phyloP scores from a whole-genome alignment of 2,329 filamentous ascomycete species.

The Cladosporium sp. region DNA sequence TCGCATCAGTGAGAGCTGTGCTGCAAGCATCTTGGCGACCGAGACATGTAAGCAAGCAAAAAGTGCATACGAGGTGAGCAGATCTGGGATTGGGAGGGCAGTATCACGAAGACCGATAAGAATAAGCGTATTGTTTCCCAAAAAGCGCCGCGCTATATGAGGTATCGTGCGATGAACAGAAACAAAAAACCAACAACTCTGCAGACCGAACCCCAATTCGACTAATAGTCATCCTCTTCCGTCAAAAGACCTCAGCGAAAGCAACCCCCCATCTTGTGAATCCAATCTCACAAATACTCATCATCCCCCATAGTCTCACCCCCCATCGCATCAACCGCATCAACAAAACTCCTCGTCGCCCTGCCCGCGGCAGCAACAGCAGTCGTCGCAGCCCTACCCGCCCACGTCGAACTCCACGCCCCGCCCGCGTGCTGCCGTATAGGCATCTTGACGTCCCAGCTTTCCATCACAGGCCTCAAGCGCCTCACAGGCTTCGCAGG shows the following conservation, averaged over 20 bases:
- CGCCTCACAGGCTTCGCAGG: background rate
- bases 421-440: background rate
- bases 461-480: conserved; percentile 12
- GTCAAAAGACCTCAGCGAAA: background rate
- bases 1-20: background rate
- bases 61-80: background rate
- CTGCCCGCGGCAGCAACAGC: conserved; percentile 11
- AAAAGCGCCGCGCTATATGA: conserved; percentile 9
- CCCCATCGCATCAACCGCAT: conserved; percentile 32
- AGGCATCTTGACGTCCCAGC: conserved; percentile 8
- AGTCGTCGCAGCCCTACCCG: conserved; percentile 24
- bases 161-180: conserved; percentile 15
- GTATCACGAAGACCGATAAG: background rate
- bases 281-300: conserved; percentile 24
- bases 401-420: conserved; percentile 16
- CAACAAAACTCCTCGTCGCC: conserved; percentile 11
- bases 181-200: background rate
- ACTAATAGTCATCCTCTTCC: background rate
- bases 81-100: background rate
- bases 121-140: background rate
- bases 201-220: background rate
- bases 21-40: too few species aligned
- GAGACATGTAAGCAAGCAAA: too few species aligned
- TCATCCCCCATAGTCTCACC: conserved; percentile 30
- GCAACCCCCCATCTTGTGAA: background rate